Evolutionary conservation across 2,329 filamentous ascomycete species (phyloP), one percentile per base, ranked within the genome.

Genomic region (Penicillium sp.): DNA sequence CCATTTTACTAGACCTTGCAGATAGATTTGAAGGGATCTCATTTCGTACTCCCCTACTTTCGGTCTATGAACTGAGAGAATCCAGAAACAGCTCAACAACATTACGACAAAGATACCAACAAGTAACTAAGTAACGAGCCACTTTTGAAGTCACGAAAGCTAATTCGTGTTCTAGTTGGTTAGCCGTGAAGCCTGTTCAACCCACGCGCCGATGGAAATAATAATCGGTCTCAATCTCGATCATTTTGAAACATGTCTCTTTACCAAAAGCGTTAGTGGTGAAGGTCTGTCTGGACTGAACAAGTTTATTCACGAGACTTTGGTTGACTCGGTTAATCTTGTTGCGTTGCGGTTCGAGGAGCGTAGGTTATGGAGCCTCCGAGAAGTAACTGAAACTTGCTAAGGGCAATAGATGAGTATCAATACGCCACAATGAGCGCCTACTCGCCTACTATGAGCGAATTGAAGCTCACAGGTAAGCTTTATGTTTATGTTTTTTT

Each of bases 401-500:
- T 62, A 63, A 65, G 54, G 10, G 30, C 26, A 42, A 42, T 53
- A 65, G 65, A 63, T 55, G 51, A 68, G 59, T 68, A 66, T 58
- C 57, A 67, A 60, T 62, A 68, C 42, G 62, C 66, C 51, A 63
- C 58, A 22, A 67, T 62, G 61, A 66, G 63, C n/a, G 38, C 66
- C 40, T 65, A 68, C 60, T 68, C 64, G 13, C 64, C 66, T 42
- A 66, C 64, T 26, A 65, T 65, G 51, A 68, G 64, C 56, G 66
- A 68, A 62, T 47, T 62, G 56, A 58, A 62, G 44, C 58, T 60
- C 4, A 57, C 51, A 62, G 37, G 62, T 63, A 24, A 38, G 55
- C 3, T 38, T 19, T 12, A 30, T n/a, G 28, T 26, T 13, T n/a
- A 24, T 28, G 15, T 17, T 1, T 26, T 35, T 17, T 45, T 13